A percentile compares a stretch with the other conserved stretches of the same genome.
phyloP scores from a whole-genome alignment of 2,329 filamentous ascomycete species.

The Cercospora brassicicola region DNA sequence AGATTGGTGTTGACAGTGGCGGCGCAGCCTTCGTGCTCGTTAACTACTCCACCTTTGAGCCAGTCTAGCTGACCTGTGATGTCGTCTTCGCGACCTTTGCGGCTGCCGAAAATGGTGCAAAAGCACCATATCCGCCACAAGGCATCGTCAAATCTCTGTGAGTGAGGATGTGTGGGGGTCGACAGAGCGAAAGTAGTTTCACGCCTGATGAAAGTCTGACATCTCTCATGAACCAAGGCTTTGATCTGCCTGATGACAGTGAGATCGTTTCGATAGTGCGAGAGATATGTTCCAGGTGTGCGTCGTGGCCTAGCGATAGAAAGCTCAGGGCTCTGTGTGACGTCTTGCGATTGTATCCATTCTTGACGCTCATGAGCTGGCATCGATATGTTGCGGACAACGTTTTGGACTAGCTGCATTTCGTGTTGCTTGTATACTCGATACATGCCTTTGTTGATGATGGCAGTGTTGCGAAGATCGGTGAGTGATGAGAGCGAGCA shows the following conservation, averaged over 20 bases:
- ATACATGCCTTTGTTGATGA: slow-evolving; percentile 59
- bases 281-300: slow-evolving; percentile 54
- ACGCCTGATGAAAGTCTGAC: slow-evolving; percentile 57
- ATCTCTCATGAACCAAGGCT: slow-evolving; percentile 56
- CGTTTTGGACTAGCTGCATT: slow-evolving; percentile 53
- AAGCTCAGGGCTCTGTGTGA: slow-evolving; percentile 40
- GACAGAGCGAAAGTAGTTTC: slow-evolving; percentile 58
- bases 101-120: slow-evolving; percentile 62
- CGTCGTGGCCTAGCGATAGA: slow-evolving; percentile 49
- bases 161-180: slow-evolving; percentile 46
- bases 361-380: slow-evolving; percentile 63
- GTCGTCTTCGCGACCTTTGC: slow-evolving; percentile 60
- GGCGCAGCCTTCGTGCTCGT: slow-evolving; percentile 49
- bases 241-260: slow-evolving; percentile 58
- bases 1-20: slow-evolving; percentile 50
- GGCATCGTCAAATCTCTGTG: slow-evolving; percentile 59
- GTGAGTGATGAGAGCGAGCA: slow-evolving; percentile 51
- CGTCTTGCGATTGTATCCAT: slow-evolving; percentile 55
- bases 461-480: slow-evolving; percentile 57
- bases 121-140: slow-evolving; percentile 68
- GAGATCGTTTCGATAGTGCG: slow-evolving; percentile 54
- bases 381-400: slow-evolving; percentile 56
- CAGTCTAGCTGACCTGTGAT: slow-evolving; percentile 62
- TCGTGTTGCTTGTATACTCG: slow-evolving; percentile 59
- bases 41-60: slow-evolving; percentile 58